Evolutionary conservation across 768 basidiomycete genomes (phyloP).

Genomic region (Arthromyces matolae): DNA sequence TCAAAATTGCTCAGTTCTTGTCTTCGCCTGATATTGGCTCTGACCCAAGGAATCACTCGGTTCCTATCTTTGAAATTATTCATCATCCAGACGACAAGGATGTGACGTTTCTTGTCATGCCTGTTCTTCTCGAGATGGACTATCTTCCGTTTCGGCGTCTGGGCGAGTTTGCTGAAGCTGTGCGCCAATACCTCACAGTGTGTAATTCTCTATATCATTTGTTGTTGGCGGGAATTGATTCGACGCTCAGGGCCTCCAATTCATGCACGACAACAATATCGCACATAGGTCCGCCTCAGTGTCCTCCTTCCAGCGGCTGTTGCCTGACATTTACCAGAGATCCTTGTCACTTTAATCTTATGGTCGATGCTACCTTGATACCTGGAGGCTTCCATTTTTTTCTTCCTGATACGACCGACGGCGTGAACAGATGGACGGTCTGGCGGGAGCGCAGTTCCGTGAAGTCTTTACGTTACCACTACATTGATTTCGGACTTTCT

Average conservation of each 20-base stretch:
- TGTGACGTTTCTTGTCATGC: slow-evolving; percentile 10
- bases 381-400: slow-evolving; percentile 25
- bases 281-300: slow-evolving; percentile 17
- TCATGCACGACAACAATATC: slow-evolving; percentile 19
- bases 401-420: slow-evolving; percentile 7
- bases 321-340: neutral
- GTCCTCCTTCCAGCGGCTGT: neutral
- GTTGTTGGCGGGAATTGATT: neutral
- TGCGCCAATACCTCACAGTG: slow-evolving; percentile 7
- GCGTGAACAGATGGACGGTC: slow-evolving; percentile 6
- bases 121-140: slow-evolving; percentile 2
- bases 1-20: neutral
- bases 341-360: no score
- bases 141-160: slow-evolving; percentile 9
- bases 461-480: slow-evolving; percentile 29
- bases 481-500: slow-evolving; percentile 37
- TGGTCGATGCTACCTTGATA: no score
- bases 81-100: slow-evolving; percentile 4
- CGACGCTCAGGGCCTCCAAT: slow-evolving; percentile 16
- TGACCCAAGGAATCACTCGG: slow-evolving; percentile 5
- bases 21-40: neutral
- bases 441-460: slow-evolving; percentile 25
- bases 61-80: slow-evolving; percentile 2
- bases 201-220: neutral
- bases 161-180: slow-evolving; percentile 8